These are phyloP conservation scores for Melampsora larici-populina DNA, from an alignment of 1,284 basidiomycete genomes.

Conservation along the genomic window DNA sequence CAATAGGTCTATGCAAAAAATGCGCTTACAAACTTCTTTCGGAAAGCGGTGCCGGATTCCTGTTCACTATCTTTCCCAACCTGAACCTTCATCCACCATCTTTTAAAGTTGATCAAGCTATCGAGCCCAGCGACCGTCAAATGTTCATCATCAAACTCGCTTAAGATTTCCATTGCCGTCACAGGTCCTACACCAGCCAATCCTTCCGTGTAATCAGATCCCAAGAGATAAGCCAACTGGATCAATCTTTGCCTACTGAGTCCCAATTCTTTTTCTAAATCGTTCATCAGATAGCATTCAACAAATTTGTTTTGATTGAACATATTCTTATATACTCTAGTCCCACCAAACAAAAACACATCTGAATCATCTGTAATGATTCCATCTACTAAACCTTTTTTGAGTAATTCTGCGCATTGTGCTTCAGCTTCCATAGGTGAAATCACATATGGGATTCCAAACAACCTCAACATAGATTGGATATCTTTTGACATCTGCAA, in stretches of 20 bases:
- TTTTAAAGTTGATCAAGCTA: slow-evolving; percentile 77
- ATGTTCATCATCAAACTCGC: slow-evolving; percentile 63
- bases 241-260: slow-evolving; percentile 82
- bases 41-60: slow-evolving; percentile 70
- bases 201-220: slow-evolving; percentile 97
- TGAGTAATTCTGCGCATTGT: slow-evolving; percentile 88
- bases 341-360: slow-evolving; percentile 85
- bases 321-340: slow-evolving; percentile 95
- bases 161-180: slow-evolving; percentile 88
- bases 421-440: slow-evolving; percentile 99
- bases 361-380: slow-evolving; percentile 99
- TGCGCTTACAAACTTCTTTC: slow-evolving; percentile 73
- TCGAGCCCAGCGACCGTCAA: slow-evolving; percentile 62
- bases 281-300: slow-evolving; percentile 82
- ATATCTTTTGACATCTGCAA: slow-evolving; percentile 33
- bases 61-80: slow-evolving; percentile 70
- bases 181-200: slow-evolving; percentile 92
- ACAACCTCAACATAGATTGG: slow-evolving; percentile 66
- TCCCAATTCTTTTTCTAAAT: slow-evolving; percentile 82
- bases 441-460: slow-evolving; percentile 96
- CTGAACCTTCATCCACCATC: slow-evolving; percentile 97
- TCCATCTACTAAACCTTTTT: slow-evolving; percentile 83
- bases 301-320: slow-evolving; percentile 99
- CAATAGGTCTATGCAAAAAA: neutral
- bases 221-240: slow-evolving; percentile 84